A percentile compares a stretch with the other conserved stretches of the same genome.
Conservation (phyloP, 306 rosid genomes). For the Rosa persica region DNA sequence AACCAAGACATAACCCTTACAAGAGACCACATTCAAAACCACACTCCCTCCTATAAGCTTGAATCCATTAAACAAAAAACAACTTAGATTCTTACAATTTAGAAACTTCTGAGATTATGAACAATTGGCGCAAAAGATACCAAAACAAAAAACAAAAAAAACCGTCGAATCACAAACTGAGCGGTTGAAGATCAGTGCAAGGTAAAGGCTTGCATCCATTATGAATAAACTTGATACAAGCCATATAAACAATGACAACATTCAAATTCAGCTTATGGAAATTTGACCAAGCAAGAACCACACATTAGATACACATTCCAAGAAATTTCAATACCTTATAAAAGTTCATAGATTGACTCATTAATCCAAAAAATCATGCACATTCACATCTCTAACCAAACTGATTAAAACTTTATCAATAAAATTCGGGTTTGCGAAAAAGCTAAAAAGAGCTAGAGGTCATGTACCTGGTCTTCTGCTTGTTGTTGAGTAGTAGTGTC, state of each 20-base stretch:
- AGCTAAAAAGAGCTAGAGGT: neutral
- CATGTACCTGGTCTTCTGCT: constrained; percentile 46
- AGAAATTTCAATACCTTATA: neutral
- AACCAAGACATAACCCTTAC: neutral
- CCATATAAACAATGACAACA: neutral
- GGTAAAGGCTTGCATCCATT: neutral
- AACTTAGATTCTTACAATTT: neutral
- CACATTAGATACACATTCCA: neutral
- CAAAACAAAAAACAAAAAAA: neutral
- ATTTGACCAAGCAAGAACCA: neutral
- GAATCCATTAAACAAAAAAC: neutral
- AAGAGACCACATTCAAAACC: neutral
- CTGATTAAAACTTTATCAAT: neutral
- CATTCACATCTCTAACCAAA: neutral
- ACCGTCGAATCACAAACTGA: neutral
- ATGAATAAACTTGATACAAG: neutral
- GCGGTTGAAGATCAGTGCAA: neutral
- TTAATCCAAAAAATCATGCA: neutral
- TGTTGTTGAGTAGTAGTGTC: constrained; percentile 32
- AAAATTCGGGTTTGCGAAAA: neutral
- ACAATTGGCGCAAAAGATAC: neutral
- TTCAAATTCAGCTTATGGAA: neutral
- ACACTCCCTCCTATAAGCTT: neutral
- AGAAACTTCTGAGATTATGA: neutral
- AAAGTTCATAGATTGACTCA: no score